phyloP scores from a whole-genome alignment of 306 rosid species.

The Dryas octopetala region DNA sequence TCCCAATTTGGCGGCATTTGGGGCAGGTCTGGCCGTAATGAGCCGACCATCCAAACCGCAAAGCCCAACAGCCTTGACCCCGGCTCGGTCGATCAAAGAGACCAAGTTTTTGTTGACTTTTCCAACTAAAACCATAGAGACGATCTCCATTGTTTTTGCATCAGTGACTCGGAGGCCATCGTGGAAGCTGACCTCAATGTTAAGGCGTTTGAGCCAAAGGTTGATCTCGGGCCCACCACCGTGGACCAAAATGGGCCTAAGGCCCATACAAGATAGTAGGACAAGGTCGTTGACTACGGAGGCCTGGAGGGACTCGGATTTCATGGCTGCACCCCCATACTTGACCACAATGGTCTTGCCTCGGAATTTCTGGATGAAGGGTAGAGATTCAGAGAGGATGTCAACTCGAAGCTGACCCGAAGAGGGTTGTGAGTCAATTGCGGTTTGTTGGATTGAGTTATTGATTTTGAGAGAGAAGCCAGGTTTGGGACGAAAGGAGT shows the following conservation, averaged over 20 bases:
- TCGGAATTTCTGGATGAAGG: conserved; percentile 88
- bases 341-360: conserved; percentile 93
- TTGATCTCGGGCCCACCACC: conserved; percentile 98
- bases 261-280: conserved; percentile 85
- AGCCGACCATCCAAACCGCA: conserved; percentile 83
- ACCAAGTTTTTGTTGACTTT: conserved; percentile 79
- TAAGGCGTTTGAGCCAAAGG: conserved; percentile 79
- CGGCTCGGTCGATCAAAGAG: conserved; percentile 71
- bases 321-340: conserved; percentile 98
- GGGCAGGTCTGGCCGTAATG: conserved; percentile 70
- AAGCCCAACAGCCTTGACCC: conserved; percentile 82
- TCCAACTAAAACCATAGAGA: conserved; percentile 93
- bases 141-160: conserved; percentile 84
- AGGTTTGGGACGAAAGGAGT: background rate
- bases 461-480: conserved; percentile 26
- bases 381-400: conserved; percentile 86
- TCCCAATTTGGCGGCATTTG: conserved; percentile 65
- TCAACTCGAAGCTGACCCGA: conserved; percentile 85
- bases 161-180: conserved; percentile 94
- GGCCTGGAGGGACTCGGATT: conserved; percentile 71
- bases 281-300: conserved; percentile 92
- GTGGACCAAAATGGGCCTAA: conserved; percentile 79
- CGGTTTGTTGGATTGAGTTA: conserved; percentile 20
- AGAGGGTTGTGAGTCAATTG: conserved; percentile 17
- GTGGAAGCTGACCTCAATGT: conserved; percentile 71